Conservation (phyloP, 2,329 filamentous ascomycete genomes). For the Triangularia setosa region DNA sequence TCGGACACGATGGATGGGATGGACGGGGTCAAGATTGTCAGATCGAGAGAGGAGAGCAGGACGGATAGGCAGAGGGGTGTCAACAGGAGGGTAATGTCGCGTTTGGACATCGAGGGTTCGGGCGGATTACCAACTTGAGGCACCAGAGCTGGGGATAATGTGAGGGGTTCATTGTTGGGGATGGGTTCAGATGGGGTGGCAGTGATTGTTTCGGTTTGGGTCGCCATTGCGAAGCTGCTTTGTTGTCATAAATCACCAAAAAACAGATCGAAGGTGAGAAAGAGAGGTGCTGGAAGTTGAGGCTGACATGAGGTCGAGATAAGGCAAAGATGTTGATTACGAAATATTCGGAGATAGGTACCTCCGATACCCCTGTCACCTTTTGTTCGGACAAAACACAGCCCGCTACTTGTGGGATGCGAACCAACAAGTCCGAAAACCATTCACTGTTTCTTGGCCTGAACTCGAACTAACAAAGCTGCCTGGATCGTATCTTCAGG, state of each 20-base stretch:
- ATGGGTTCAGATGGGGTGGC: not conserved
- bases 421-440: no score
- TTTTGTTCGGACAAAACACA: no score
- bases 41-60: slow-evolving; percentile 53
- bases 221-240: not conserved
- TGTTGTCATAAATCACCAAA: not conserved
- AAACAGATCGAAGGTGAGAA: not conserved
- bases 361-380: not conserved
- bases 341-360: not conserved
- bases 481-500: no score
- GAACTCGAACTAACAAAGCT: no score
- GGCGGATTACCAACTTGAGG: not conserved
- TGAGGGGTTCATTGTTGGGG: not conserved
- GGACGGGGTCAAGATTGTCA: slow-evolving; percentile 63
- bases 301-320: not conserved
- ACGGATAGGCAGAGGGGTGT: slow-evolving; percentile 30
- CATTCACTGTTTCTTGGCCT: no score
- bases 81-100: not conserved
- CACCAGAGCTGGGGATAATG: not conserved
- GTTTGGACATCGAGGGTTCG: not conserved
- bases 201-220: not conserved
- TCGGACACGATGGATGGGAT: slow-evolving; percentile 62
- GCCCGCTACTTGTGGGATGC: no score
- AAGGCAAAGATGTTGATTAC: not conserved
- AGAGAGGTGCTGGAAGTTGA: not conserved